Conservation (phyloP, 1,284 basidiomycete genomes). For the Prillingera fragicola region DNA sequence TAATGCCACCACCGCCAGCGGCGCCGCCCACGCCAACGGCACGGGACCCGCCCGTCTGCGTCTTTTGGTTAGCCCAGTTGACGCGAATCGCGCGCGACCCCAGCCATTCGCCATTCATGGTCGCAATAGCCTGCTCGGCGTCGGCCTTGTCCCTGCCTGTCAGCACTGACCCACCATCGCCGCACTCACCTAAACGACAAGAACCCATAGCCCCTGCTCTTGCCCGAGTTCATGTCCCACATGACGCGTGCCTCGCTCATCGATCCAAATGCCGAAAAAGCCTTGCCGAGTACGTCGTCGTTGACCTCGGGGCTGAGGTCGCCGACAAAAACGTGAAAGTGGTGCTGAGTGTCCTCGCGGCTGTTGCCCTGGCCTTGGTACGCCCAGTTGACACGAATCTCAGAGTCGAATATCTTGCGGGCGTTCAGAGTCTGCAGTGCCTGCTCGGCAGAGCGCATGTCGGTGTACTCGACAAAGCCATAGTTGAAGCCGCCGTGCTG, state of each 20-base stretch:
- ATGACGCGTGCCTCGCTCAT: conserved; percentile 96
- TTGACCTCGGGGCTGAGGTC: conserved; percentile 97
- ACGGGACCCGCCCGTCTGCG: conserved; percentile 57
- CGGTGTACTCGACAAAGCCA: conserved; percentile 95
- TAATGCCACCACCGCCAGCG: conserved; percentile 20
- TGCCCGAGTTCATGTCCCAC: conserved; percentile 99
- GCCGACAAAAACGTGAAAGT: conserved; percentile 97
- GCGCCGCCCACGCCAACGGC: conserved; percentile 47
- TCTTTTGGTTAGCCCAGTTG: conserved; percentile 99
- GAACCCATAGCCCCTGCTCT: conserved; percentile 63
- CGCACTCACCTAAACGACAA: conserved; percentile 51
- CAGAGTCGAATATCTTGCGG: conserved; percentile 94
- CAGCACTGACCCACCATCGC: background rate
- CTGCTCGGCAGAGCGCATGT: conserved; percentile 95
- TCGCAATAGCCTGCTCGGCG: conserved; percentile 94
- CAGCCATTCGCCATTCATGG: conserved; percentile 99
- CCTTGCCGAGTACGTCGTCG: conserved; percentile 91
- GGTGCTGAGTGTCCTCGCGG: conserved; percentile 81
- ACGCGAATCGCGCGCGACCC: conserved; percentile 95
- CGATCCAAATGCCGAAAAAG: conserved; percentile 89
- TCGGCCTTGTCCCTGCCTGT: conserved; percentile 94
- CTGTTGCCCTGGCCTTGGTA: conserved; percentile 80
- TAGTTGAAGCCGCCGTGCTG: conserved; percentile 97
- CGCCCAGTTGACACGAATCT: conserved; percentile 96
- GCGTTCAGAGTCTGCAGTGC: conserved; percentile 94